Base-by-base conservation (phyloP, 2,329 filamentous ascomycete genomes). In the Penicillium italicum region DNA sequence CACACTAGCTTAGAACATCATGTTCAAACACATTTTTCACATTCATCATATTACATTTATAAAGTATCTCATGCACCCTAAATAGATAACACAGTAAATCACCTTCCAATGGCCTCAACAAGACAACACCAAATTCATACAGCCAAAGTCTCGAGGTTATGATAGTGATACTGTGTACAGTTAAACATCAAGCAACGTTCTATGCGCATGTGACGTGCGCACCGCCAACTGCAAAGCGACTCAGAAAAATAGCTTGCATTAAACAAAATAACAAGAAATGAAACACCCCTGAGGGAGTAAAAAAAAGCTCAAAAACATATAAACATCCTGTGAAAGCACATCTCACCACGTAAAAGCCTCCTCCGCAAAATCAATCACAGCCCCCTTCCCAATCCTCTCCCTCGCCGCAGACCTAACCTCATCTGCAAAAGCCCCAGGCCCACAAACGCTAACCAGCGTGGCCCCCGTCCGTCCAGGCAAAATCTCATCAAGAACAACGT, bases 261-360 rank as follows among this genome's bases (percentile, higher is more conserved):
- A 5, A 40, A 37, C 7, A 24, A 42, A 18, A 46, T 14, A 42
- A 41, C 40, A 20, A 37, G 18, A 43, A 18, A 30, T n/a, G 16
- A 30, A 30, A 42, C 43, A 12, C 20, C n/a, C 18, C 46, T 36
- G 41, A 36, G 30, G 49, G 34, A 47, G 22, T 5, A 33, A 28
- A 47, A 37, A 48, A 24, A 16, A 36, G 53, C 26, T 7, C 30
- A 50, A 49, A 37, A 24, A 12, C 48, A 36, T n/a, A n/a, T 31
- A 30, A 48, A 34, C n/a, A 22, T 8, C 2, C 2, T 2, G 54
- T n/a, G 14, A 41, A 40, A 55, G 18, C 33, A 47, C 28, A 3
- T 30, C 55, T 60, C 69, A 86, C 75, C 85, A 86, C 1, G 83
- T 86, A 71, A 87, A 87, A 37, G 82, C 82, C 73, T 87, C 85